Evolutionary conservation across 106 monocot genomes (phyloP).

Genomic region (Alisma plantagoaquatica): DNA sequence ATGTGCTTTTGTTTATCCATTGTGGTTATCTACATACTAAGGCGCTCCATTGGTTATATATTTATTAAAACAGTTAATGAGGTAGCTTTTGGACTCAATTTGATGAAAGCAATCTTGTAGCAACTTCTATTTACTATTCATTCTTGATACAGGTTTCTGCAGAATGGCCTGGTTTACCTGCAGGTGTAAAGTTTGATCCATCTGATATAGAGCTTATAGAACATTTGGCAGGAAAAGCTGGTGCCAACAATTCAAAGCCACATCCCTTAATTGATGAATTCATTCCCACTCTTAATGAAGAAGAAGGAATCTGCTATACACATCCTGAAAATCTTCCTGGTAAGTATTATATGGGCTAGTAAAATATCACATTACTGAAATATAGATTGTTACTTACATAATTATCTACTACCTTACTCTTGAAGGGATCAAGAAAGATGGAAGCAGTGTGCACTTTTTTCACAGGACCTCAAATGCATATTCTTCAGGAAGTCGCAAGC

Average conservation of each 20-base stretch:
- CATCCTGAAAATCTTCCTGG: constrained; percentile 98
- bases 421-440: constrained; percentile 80
- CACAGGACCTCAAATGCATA: constrained; percentile 66
- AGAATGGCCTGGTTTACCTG: constrained; percentile 92
- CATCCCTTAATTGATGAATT: constrained; percentile 87
- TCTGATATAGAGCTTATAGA: constrained; percentile 69
- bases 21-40: too few species aligned
- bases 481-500: constrained; percentile 65
- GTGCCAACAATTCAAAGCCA: constrained; percentile 30
- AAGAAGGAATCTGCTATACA: constrained; percentile 86
- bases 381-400: too few species aligned
- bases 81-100: too few species aligned
- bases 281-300: constrained; percentile 67
- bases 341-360: constrained; percentile 17
- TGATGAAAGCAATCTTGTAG: too few species aligned
- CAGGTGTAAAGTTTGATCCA: constrained; percentile 96
- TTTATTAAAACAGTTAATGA: too few species aligned
- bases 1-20: too few species aligned
- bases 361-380: too few species aligned
- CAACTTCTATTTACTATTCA: too few species aligned
- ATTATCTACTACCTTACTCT: too few species aligned
- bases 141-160: constrained; percentile 47
- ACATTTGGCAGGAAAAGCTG: constrained; percentile 78
- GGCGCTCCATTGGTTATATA: too few species aligned
- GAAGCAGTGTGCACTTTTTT: constrained; percentile 78